Base-by-base conservation (phyloP, 1,284 basidiomycete species). In the Neolentinus lepideus region DNA sequence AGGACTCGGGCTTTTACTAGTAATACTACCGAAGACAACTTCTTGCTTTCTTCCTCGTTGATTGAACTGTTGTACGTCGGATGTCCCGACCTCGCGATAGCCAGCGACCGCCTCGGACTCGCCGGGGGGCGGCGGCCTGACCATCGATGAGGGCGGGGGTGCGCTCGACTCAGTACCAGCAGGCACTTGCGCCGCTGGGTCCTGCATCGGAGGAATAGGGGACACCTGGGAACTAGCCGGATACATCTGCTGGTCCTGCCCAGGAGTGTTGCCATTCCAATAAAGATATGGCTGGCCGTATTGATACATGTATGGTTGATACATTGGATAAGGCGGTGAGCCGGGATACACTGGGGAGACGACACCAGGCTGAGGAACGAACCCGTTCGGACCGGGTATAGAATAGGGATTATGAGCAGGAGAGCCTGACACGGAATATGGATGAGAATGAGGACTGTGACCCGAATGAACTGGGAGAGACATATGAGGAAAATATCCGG, bases 21-120 rank as follows among this genome's bases (percentile, higher is more conserved):
- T 66, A 54, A 83, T 74, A 57, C 76, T 81, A 6, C 83, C 83
- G 63, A 84, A 83, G n/a, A 79, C 69, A 22, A 78, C 67, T 55
- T 70, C 65, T 33, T 62, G 59, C 27, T 57, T 56, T 9, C 64
- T 60, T 3, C 58, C 63, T 11, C 61, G 57, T 51, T 62, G 62
- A 14, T 35, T 43, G 9, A 52, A 22, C 22, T 58, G 62, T 25
- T 52, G 58, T 24, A 51, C 60, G 38, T 21, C 54, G 43, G 53
- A 48, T 24, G 27, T 22, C 10, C 60, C 65, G 24, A 67, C 60
- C n/a, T 68, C 69, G 16, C 67, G 65, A 53, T 71, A 70, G 16
- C 66, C 66, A 25, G 67, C 64, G 8, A 69, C 63, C 1, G 67
- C 64, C 16, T 69, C 69, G n/a, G 64, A 66, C 53, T 69, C 63